phyloP scores from a whole-genome alignment of 2,329 filamentous ascomycete species.

The Colletotrichum orbiculare region DNA sequence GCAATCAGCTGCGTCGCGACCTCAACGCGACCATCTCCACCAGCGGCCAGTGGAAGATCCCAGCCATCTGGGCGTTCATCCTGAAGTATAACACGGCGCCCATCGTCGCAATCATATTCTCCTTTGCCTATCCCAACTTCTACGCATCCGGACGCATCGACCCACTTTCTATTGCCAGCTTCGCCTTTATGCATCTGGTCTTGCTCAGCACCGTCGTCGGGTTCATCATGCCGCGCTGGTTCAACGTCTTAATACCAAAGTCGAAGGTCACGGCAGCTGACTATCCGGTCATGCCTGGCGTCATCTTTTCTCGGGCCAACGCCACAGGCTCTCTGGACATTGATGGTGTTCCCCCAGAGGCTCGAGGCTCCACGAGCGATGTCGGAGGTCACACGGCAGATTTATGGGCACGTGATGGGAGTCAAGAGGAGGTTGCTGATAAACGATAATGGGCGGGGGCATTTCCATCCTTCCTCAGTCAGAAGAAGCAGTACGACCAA shows the following conservation, averaged over 20 bases:
- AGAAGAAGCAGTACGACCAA: no score
- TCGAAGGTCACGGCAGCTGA: slow-evolving; percentile 4
- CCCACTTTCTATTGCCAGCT: slow-evolving; percentile 38
- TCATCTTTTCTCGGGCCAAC: slow-evolving; percentile 30
- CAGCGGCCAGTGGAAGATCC: slow-evolving; percentile 33
- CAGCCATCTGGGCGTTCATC: slow-evolving; percentile 35
- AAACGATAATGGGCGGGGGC: neutral
- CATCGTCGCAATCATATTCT: slow-evolving; percentile 38
- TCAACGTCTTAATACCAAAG: slow-evolving; percentile 36
- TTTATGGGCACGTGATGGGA: neutral
- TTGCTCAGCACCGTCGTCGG: slow-evolving; percentile 29
- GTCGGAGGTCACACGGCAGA: neutral
- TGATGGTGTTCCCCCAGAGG: slow-evolving; percentile 13
- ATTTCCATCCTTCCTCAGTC: no score
- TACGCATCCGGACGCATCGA: slow-evolving; percentile 33
- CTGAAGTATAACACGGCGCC: slow-evolving; percentile 39
- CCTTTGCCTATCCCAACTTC: slow-evolving; percentile 38
- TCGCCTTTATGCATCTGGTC: slow-evolving; percentile 35
- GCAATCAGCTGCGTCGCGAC: slow-evolving; percentile 29
- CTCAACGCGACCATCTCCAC: slow-evolving; percentile 28
- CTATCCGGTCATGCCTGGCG: slow-evolving; percentile 19
- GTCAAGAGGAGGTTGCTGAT: slow-evolving; percentile 10
- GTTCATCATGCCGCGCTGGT: slow-evolving; percentile 36
- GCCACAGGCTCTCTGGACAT: slow-evolving; percentile 8
- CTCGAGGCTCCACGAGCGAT: neutral